Evolutionary conservation across 73 alveolate species (phyloP).

Genomic region (Vitrella brassicaformis): DNA sequence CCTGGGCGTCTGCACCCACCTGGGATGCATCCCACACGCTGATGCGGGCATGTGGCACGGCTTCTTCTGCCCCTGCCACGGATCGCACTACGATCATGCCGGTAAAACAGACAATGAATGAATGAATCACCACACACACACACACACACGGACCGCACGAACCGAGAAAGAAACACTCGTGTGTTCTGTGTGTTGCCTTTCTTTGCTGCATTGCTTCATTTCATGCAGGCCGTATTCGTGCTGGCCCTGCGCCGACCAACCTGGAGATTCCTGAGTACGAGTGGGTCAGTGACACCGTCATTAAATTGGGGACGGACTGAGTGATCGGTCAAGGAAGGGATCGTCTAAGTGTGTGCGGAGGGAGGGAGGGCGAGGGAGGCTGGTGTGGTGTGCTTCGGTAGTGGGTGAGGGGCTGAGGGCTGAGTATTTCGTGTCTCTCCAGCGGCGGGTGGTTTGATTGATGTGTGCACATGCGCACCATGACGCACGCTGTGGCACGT

Average conservation of each 20-base stretch:
- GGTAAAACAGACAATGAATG: constrained; percentile 15
- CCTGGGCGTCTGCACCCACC: constrained; percentile 13
- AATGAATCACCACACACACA: no score
- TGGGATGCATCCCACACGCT: constrained; percentile 41
- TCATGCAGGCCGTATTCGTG: neutral
- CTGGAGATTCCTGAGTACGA: constrained; percentile 21
- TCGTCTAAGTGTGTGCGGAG: no score
- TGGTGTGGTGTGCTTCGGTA: no score
- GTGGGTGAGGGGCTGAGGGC: no score
- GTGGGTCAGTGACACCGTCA: constrained; percentile 16
- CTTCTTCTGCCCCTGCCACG: constrained; percentile 43
- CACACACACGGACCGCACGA: no score
- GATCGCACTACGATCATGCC: constrained; percentile 32
- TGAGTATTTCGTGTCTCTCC: no score
- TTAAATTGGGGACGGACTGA: constrained; percentile 34
- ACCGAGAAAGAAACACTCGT: neutral
- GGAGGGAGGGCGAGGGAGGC: no score
- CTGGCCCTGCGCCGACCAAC: constrained; percentile 29
- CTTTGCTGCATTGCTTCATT: neutral
- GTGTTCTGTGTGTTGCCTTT: neutral
- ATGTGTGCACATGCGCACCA: no score
- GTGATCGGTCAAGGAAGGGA: no score
- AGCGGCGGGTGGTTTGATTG: no score
- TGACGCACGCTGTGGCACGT: no score
- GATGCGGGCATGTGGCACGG: constrained; percentile 31